Conservation (phyloP, 73 alveolate genomes). For the Symbiodinium natans region DNA sequence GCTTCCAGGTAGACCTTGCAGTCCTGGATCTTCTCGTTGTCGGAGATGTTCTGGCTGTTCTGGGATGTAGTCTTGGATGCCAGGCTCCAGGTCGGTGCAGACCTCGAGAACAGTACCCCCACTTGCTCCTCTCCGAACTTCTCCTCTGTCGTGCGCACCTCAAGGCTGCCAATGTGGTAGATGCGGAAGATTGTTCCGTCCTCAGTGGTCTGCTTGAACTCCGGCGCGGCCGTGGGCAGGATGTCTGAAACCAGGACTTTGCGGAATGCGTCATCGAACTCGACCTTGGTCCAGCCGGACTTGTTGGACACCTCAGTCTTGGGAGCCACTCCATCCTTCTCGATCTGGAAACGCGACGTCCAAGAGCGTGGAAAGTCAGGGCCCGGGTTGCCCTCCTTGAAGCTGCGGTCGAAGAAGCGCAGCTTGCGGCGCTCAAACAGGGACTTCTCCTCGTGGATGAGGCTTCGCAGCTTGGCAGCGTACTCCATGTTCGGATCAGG, state of each 20-base stretch:
- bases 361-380: conserved; percentile 15
- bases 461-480: conserved; percentile 35
- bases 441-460: conserved; percentile 50
- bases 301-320: conserved; percentile 43
- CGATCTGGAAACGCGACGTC: conserved; percentile 73
- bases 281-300: conserved; percentile 40
- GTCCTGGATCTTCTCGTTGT: conserved; percentile 29
- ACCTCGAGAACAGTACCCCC: conserved; percentile 52
- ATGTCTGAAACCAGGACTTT: not conserved
- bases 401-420: not conserved
- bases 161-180: conserved; percentile 72
- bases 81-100: conserved; percentile 71
- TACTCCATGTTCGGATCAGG: conserved; percentile 86
- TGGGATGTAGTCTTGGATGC: not conserved
- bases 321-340: conserved; percentile 38
- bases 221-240: conserved; percentile 61
- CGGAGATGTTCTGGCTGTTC: not conserved
- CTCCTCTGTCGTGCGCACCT: conserved; percentile 74
- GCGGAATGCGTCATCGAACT: conserved; percentile 32
- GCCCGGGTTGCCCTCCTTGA: not conserved
- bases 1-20: conserved; percentile 79
- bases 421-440: not conserved
- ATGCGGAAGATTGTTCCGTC: conserved; percentile 61
- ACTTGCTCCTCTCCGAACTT: conserved; percentile 49
- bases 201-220: conserved; percentile 64